Evolutionary conservation across 257 asterid species (phyloP), one percentile per base, ranked within the genome.

Genomic region (Solanum commersonii): DNA sequence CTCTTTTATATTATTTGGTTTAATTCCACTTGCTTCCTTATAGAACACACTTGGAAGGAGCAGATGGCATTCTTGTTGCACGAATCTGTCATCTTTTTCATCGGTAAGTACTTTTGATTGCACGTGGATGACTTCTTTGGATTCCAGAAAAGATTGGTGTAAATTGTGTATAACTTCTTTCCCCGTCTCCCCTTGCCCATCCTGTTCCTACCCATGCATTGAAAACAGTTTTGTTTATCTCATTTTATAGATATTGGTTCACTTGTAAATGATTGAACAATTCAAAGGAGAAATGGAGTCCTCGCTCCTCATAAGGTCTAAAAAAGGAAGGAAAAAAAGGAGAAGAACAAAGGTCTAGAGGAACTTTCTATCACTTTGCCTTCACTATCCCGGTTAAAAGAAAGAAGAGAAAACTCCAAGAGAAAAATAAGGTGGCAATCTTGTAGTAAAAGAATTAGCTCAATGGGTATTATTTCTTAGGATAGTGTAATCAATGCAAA

Each of bases 41-140:
- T 95, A 94, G 94, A 93, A 88, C 86, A 87, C 92, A 86, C 81
- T 88, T 25, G 88, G 93, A 83, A 90, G 90, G 67, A 90, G 87
- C 85, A 88, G 91, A 67, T 90, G 92, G 73, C 91, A 89, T 77
- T 56, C 88, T 65, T 88, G 86, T 67, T 90, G 90, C 44, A 63
- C 88, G 35, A 94, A 89, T 87, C 88, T 92, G 84, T 87, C 94
- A 37, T 88, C 97, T 70, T 86, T 91, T 88, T 90, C 92, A 81
- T 87, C 87, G 92, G 99, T 95, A 94, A 78, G 91, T 65, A 31
- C 77, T 86, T 88, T 5, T 77, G 70, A 81, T 82, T 16, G 29
- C 42, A 81, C 20, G 8, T 46, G 29, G 68, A 81, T 29, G 68
- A 46, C 42, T 81, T 44, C 42, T 79, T 81, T 81, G 68, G 68